Base-by-base conservation (phyloP, 805 yeast species). In the Lipomyces orientalis region DNA sequence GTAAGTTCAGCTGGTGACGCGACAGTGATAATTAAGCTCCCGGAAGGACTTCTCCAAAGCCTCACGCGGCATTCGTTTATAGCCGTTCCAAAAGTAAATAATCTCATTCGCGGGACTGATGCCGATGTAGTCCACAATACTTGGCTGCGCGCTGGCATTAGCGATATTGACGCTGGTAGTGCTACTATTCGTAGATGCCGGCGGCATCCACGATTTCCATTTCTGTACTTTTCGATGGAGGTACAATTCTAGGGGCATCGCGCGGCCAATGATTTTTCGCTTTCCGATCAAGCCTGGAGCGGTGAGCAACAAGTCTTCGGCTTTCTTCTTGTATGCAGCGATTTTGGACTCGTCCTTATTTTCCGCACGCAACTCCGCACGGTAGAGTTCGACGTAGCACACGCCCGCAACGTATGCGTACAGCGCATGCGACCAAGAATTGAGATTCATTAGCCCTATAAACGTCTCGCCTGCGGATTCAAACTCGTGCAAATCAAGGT, bases 41-140 rank as follows among this genome's bases (percentile, higher is more conserved):
- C 55, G 69, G 64, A 86, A 79, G 0, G 93, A 81, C 31, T 84
- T 71, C 57, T 83, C 79, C 64, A 93, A 82, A 60, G 87, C 83
- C 25, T 81, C 82, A 54, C 80, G 79, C 0, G 90, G 85, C 97
- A 93, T 93, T 74, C 97, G 83, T 74, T 89, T 88, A 76, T 88
- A 93, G 0, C 97, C 97, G 75, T 92, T 92, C 94, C 97, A 93
- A 78, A 93, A 92, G 77, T 93, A 94, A n/a, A 88, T 81, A 66
- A 92, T 79, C 79, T 93, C 98, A 75, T 90, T 96, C 52, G 90
- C 83, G 52, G 93, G 88, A 0, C 97, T 91, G 0, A 94, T 87
- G 1, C 93, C 96, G 67, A 90, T 82, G 19, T 92, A 87, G 74
- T 93, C 98, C 16, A 89, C 82, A 14, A 88, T 80, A 60, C 81